A percentile compares a stretch with the other conserved stretches of the same genome.
Conservation (phyloP, 805 yeast genomes). For the Candida vartiovaarae region DNA sequence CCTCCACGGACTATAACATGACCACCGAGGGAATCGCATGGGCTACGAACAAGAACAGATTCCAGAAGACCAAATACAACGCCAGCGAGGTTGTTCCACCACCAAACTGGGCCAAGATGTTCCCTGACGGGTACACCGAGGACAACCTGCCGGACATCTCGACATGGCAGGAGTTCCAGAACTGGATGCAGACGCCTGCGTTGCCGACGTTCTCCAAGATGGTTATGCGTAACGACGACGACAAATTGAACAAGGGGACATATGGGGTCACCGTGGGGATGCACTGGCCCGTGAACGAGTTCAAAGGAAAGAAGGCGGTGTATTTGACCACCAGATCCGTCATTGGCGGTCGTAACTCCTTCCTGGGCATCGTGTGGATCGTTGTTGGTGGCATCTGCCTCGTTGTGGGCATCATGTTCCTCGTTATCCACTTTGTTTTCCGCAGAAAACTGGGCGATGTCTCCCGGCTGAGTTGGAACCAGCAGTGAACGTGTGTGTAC, state of each 20-base stretch:
- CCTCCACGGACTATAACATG: conserved; percentile 37
- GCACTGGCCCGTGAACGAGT: conserved; percentile 72
- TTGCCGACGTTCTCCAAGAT: conserved; percentile 61
- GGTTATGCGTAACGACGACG: conserved; percentile 55
- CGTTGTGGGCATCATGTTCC: conserved; percentile 44
- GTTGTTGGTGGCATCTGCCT: conserved; percentile 69
- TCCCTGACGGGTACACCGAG: conserved; percentile 67
- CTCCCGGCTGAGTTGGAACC: conserved; percentile 68
- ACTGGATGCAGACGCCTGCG: conserved; percentile 85
- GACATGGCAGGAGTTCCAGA: conserved; percentile 64
- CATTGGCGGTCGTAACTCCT: conserved; percentile 70
- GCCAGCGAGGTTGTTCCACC: conserved; percentile 68
- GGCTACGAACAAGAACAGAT: conserved; percentile 59
- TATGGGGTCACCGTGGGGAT: conserved; percentile 63
- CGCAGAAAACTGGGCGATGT: conserved; percentile 72
- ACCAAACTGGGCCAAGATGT: conserved; percentile 70
- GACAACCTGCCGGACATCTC: conserved; percentile 64
- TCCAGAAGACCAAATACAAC: conserved; percentile 55
- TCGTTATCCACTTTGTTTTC: conserved; percentile 47
- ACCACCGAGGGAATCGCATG: conserved; percentile 58
- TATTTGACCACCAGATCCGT: conserved; percentile 65
- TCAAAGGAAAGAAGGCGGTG: conserved; percentile 58
- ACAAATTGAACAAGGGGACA: conserved; percentile 45
- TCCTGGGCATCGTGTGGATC: conserved; percentile 68
- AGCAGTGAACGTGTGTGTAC: conserved; percentile 24